A percentile compares a stretch with the other conserved stretches of the same genome.
Conservation (phyloP, 371 early-diverging fungal genomes). For the Mucor ambiguus region DNA sequence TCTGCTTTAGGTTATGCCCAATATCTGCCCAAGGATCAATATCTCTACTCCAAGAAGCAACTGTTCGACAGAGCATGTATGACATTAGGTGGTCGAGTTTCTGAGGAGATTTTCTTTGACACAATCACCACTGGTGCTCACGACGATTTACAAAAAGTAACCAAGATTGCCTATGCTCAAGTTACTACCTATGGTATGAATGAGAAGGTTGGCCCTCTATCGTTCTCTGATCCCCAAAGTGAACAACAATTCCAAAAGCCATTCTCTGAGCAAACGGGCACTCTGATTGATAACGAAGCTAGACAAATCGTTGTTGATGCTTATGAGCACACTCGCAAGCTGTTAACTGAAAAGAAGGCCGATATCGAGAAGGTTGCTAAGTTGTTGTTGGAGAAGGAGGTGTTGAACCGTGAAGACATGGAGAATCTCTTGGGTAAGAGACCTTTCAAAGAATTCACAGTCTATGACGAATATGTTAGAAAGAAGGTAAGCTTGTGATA, state of each 20-base stretch:
- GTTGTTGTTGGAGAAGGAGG: constrained; percentile 93
- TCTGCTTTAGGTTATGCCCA: constrained; percentile 97
- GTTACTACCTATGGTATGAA: constrained; percentile 97
- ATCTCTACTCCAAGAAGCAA: constrained; percentile 90
- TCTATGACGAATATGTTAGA: constrained; percentile 68
- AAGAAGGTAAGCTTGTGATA: constrained; percentile 32
- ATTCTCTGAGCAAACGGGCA: constrained; percentile 94
- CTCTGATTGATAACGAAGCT: constrained; percentile 94
- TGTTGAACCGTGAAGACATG: constrained; percentile 95
- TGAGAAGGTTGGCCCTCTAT: constrained; percentile 82
- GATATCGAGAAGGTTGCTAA: constrained; percentile 95
- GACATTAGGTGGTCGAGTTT: constrained; percentile 96
- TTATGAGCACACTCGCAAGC: constrained; percentile 76
- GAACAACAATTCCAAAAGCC: constrained; percentile 91
- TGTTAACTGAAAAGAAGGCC: constrained; percentile 80
- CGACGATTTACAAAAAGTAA: constrained; percentile 97
- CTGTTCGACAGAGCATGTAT: constrained; percentile 97
- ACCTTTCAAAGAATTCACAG: constrained; percentile 81
- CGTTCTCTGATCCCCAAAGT: constrained; percentile 77
- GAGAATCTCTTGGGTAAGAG: constrained; percentile 86
- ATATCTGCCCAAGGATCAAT: constrained; percentile 97
- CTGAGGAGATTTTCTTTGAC: constrained; percentile 94
- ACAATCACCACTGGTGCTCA: constrained; percentile 90
- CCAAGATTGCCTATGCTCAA: constrained; percentile 96
- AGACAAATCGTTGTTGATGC: constrained; percentile 81